These are phyloP conservation scores for Botrytis porri DNA, from an alignment of 2,329 filamentous ascomycete genomes.

Conservation along the genomic window DNA sequence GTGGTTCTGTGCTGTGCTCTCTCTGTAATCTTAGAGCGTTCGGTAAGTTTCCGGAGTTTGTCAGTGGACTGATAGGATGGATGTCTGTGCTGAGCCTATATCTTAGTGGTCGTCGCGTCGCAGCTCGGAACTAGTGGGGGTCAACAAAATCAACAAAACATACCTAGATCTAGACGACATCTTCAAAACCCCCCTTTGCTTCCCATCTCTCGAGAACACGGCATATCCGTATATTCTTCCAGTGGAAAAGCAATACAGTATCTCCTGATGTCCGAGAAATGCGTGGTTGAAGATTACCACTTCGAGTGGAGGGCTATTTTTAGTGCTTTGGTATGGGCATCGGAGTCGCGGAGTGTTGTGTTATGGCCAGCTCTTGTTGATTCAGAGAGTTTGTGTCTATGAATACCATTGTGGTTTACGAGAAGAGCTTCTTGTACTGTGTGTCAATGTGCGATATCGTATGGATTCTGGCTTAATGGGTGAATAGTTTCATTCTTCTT, in stretches of 20 bases:
- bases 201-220: not conserved
- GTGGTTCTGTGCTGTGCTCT: not conserved
- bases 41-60: not conserved
- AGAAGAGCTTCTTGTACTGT: not conserved
- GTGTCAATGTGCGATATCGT: not conserved
- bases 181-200: not conserved
- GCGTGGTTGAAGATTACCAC: not conserved
- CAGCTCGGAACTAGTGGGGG: not conserved
- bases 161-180: not conserved
- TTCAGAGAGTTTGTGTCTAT: not conserved
- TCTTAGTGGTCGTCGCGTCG: not conserved
- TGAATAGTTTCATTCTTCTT: not conserved
- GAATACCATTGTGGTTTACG: not conserved
- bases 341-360: not conserved
- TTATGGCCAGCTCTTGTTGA: not conserved
- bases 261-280: not conserved
- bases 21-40: not conserved
- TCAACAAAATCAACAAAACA: not conserved
- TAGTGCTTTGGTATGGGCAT: not conserved
- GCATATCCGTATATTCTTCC: not conserved
- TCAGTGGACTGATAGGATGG: not conserved
- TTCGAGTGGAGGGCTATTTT: not conserved
- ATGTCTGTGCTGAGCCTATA: not conserved
- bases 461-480: not conserved
- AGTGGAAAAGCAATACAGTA: not conserved